Evolutionary conservation across 176 grass and related monocot species (phyloP), one percentile per base, ranked within the genome.

Genomic region (Areca catechu): DNA sequence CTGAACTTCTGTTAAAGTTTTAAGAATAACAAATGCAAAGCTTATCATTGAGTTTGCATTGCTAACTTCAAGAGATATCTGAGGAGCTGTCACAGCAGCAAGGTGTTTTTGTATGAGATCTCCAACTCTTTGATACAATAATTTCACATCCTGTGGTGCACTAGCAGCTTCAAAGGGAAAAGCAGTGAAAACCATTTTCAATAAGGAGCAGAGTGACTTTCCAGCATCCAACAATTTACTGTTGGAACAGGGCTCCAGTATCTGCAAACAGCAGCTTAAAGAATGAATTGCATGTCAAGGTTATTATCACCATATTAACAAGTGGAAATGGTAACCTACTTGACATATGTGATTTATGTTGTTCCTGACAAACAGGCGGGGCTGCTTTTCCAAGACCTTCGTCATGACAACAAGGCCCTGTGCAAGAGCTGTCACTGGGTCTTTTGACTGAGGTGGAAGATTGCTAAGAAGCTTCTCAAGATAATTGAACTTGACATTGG

Each of bases 341-440:
- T 98, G 93, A 72, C 84, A 92, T 51, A 98, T 98, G 72, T 98
- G 93, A 62, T 80, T 92, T 68, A 92, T 98, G 70, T 98, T 92
- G 79, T 98, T 98, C 49, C 88, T 81, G 48, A 98, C 88, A 67
- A 98, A 98, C 58, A 98, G 81, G 17, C 81, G 93, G 50, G 93
- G 88, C 48, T 98, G 93, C 79, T 98, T 98, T 54, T 92, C 93
- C 66, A 98, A 80, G 19, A 98, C 88, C 76, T 98, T 98, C 63
- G 92, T 98, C 93, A 98, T 98, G 72, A 98, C 93, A 92, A 92
- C 93, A 83, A 98, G 93, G 66, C 93, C 93, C 67, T 89, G 84
- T 63, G 93, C 87, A 75, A 98, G 80, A 49, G 88, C 84, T 37
- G 88, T 83, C 62, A 87, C 88, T 58, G 93, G 93, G n/a, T 98